A percentile compares a stretch with the other conserved stretches of the same genome.
Evolutionary conservation across 2,329 filamentous ascomycete species (phyloP).

Genomic region (Scedosporium aurantiacum): DNA sequence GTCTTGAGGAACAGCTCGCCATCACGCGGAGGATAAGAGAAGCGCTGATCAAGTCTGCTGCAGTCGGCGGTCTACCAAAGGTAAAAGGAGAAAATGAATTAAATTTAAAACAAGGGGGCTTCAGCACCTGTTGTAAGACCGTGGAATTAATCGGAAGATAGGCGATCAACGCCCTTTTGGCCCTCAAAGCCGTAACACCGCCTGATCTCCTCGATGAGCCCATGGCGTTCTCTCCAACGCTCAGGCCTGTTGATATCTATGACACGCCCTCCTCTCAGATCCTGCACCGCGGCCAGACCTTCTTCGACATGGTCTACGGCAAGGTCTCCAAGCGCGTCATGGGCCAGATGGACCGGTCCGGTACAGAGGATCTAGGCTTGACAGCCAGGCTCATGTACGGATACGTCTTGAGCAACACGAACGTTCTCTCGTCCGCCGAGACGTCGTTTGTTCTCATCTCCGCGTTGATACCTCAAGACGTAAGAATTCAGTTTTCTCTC

Average conservation of each 20-base stretch:
- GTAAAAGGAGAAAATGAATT: conserved; percentile 17
- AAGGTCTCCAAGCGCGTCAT: conserved; percentile 36
- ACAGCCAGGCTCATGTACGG: conserved; percentile 37
- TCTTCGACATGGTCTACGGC: conserved; percentile 38
- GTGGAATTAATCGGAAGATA: conserved; percentile 10
- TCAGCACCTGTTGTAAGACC: not conserved
- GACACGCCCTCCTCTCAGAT: conserved; percentile 22
- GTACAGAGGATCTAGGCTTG: conserved; percentile 38
- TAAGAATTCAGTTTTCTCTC: conserved; percentile 16
- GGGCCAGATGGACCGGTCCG: conserved; percentile 34
- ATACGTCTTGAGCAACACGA: conserved; percentile 35
- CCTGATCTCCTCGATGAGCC: conserved; percentile 28
- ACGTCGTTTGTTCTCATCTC: conserved; percentile 41
- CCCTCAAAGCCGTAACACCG: conserved; percentile 32
- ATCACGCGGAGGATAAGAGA: conserved; percentile 36
- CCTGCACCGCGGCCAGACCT: conserved; percentile 30
- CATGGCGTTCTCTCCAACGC: conserved; percentile 24
- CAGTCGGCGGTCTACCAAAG: conserved; percentile 39
- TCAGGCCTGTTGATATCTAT: conserved; percentile 26
- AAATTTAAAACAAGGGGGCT: not conserved
- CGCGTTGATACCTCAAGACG: conserved; percentile 39
- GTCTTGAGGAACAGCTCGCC: conserved; percentile 25
- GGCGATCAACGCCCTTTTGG: conserved; percentile 35
- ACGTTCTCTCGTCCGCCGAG: conserved; percentile 31
- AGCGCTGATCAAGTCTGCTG: conserved; percentile 35